These are phyloP conservation scores for Pichia kluyveri DNA, from an alignment of 805 yeast species.

Conservation along the genomic window DNA sequence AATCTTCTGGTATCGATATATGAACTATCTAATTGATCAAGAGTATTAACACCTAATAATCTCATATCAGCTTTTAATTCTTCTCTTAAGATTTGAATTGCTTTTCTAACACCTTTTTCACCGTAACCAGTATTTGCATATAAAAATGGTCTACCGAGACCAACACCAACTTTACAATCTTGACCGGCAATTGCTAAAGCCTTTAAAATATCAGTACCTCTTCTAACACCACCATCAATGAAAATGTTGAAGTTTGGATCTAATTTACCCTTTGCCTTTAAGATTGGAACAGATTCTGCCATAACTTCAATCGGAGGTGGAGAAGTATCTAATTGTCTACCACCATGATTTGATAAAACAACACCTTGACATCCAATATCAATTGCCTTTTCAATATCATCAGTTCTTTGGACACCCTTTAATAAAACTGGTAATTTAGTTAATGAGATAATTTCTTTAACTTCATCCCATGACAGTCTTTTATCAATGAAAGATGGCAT, in stretches of 20 bases:
- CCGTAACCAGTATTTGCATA: slow-evolving; percentile 57
- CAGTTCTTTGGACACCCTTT: slow-evolving; percentile 78
- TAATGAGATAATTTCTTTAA: slow-evolving; percentile 42
- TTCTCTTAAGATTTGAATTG: slow-evolving; percentile 50
- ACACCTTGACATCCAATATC: slow-evolving; percentile 67
- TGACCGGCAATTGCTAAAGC: slow-evolving; percentile 72
- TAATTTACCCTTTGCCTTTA: slow-evolving; percentile 34
- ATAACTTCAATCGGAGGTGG: slow-evolving; percentile 66
- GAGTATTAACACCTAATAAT: slow-evolving; percentile 47
- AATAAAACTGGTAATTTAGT: slow-evolving; percentile 60
- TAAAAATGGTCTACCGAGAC: slow-evolving; percentile 57
- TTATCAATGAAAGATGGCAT: slow-evolving; percentile 76
- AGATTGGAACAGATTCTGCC: slow-evolving; percentile 54
- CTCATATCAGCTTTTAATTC: slow-evolving; percentile 62
- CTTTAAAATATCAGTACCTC: slow-evolving; percentile 67
- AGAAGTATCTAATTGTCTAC: slow-evolving; percentile 76
- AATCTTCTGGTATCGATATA: slow-evolving; percentile 28
- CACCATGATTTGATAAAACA: slow-evolving; percentile 82
- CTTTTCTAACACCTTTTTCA: slow-evolving; percentile 58
- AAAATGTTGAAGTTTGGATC: slow-evolving; percentile 51
- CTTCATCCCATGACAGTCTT: slow-evolving; percentile 55
- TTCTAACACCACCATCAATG: slow-evolving; percentile 69
- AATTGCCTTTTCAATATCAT: slow-evolving; percentile 66
- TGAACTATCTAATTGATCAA: slow-evolving; percentile 36
- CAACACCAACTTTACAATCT: slow-evolving; percentile 65